Conservation (phyloP, 2,329 filamentous ascomycete species). For the Microdochium nivale region DNA sequence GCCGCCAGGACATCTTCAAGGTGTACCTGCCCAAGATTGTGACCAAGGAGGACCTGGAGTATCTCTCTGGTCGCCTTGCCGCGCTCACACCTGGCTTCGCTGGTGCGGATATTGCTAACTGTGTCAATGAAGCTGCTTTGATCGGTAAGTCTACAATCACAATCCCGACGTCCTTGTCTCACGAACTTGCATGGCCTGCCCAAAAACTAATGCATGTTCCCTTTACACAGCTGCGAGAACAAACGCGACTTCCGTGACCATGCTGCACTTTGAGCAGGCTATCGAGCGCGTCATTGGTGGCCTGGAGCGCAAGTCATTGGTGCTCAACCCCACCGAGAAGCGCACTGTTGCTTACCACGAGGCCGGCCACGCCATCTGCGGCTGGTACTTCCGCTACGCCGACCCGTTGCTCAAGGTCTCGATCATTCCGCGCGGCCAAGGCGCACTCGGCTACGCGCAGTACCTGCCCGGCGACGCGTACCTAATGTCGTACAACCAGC, state of each 20-base stretch:
- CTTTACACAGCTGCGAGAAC: constrained; percentile 62
- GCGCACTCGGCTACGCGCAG: constrained; percentile 90
- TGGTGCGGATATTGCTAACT: constrained; percentile 96
- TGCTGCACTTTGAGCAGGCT: constrained; percentile 92
- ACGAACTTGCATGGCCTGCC: too few relatives aligned
- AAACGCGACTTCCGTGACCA: constrained; percentile 71
- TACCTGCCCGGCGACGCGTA: constrained; percentile 95
- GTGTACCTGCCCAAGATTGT: constrained; percentile 94
- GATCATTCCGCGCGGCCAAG: constrained; percentile 93
- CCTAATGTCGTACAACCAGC: constrained; percentile 88
- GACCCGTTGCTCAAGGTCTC: constrained; percentile 97
- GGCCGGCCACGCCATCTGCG: constrained; percentile 95
- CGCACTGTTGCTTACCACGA: constrained; percentile 96
- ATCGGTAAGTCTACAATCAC: constrained; percentile 71
- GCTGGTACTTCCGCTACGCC: constrained; percentile 95
- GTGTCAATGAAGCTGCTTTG: constrained; percentile 92
- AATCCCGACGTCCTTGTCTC: too few relatives aligned
- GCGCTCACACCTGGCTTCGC: constrained; percentile 94
- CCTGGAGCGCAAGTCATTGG: constrained; percentile 93
- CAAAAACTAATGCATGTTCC: constrained; percentile 24
- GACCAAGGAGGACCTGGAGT: constrained; percentile 81
- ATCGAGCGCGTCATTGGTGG: constrained; percentile 96
- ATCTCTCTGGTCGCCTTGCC: constrained; percentile 78
- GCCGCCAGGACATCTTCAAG: constrained; percentile 89
- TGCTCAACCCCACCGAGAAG: constrained; percentile 90